phyloP scores from a whole-genome alignment of 2,329 filamentous ascomycete species.

The Coleophoma crateriformis region DNA sequence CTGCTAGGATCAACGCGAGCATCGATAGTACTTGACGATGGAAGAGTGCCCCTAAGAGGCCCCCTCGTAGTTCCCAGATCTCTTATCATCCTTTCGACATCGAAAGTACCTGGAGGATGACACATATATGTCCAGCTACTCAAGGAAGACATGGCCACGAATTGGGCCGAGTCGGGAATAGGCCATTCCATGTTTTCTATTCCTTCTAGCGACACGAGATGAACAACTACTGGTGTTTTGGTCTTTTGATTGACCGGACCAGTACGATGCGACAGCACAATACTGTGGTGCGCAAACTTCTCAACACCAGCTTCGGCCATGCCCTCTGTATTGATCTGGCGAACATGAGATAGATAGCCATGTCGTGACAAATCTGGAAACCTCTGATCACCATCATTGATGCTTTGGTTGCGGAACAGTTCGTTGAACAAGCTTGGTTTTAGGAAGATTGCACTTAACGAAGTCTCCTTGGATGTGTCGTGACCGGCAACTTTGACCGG shows the following conservation, averaged over 20 bases:
- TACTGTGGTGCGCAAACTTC: neutral
- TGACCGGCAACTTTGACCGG: too few species aligned
- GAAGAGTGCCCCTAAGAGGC: constrained; percentile 6
- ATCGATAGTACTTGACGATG: constrained; percentile 3
- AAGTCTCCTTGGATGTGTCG: too few species aligned
- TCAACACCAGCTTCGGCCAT: constrained; percentile 31
- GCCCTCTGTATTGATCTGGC: constrained; percentile 32
- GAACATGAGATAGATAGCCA: constrained; percentile 32
- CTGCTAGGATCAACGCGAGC: neutral
- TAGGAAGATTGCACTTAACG: neutral
- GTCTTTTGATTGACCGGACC: constrained; percentile 23
- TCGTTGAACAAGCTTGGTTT: neutral
- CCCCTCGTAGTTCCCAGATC: constrained; percentile 21
- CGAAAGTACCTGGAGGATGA: too few species aligned
- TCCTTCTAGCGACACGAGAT: constrained; percentile 26
- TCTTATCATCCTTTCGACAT: neutral
- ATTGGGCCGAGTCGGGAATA: too few species aligned
- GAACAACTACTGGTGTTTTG: constrained; percentile 25
- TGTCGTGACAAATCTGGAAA: constrained; percentile 18
- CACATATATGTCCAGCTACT: too few species aligned
- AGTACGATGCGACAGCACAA: constrained; percentile 26
- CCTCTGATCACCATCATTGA: neutral
- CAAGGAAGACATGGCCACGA: too few species aligned
- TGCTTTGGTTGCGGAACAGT: neutral
- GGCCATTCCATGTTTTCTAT: too few species aligned